A percentile compares a stretch with the other conserved stretches of the same genome.
Evolutionary conservation across 805 yeast genomes (phyloP).

Genomic region (Scheffersomyces coipomensis): DNA sequence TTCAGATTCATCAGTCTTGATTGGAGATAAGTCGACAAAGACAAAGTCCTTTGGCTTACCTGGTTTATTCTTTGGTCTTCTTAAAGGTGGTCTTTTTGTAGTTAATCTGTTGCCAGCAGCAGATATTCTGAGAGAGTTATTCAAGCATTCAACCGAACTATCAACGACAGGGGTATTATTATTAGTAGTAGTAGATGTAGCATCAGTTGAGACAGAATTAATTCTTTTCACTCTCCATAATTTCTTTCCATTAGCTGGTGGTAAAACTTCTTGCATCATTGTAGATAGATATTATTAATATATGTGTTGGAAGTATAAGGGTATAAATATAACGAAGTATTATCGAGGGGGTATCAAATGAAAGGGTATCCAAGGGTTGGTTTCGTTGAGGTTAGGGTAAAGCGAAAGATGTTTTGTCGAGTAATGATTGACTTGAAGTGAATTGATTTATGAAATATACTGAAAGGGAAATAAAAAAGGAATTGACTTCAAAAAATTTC

Average conservation of each 20-base stretch:
- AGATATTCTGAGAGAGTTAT: slow-evolving; percentile 40
- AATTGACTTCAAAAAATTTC: no score
- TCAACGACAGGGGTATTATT: slow-evolving; percentile 9
- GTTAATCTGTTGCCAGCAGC: slow-evolving; percentile 36
- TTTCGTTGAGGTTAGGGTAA: no score
- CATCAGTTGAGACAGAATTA: slow-evolving; percentile 8
- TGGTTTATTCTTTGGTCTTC: slow-evolving; percentile 44
- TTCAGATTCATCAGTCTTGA: slow-evolving; percentile 24
- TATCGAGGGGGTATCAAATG: no score
- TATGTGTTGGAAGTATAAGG: not conserved
- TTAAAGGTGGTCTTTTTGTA: slow-evolving; percentile 37
- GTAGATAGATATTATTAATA: no score
- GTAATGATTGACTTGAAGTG: no score
- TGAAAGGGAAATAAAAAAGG: no score
- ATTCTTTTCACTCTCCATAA: slow-evolving; percentile 43
- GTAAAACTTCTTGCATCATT: slow-evolving; percentile 14
- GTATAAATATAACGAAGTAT: no score
- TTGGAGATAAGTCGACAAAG: slow-evolving; percentile 45
- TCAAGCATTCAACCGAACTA: slow-evolving; percentile 36
- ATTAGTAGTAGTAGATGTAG: slow-evolving; percentile 7
- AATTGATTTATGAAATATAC: no score
- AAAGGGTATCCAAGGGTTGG: no score
- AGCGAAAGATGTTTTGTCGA: no score
- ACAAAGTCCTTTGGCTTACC: slow-evolving; percentile 46
- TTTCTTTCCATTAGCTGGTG: slow-evolving; percentile 46